Conservation (phyloP, 306 rosid genomes). For the Erythrophleum fordii region DNA sequence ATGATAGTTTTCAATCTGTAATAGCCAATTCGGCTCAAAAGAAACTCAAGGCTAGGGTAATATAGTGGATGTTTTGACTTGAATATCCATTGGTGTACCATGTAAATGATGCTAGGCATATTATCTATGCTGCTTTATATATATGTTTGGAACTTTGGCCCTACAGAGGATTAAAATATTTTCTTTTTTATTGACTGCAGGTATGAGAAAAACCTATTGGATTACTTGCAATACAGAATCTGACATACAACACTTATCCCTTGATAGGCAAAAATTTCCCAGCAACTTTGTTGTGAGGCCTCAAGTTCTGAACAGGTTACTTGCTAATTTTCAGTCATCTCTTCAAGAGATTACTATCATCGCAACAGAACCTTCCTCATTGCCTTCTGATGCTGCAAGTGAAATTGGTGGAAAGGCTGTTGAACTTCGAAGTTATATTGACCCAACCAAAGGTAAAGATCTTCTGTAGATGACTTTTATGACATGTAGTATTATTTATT, state of each 20-base stretch:
- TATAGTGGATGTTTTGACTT: neutral
- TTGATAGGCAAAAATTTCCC: slow-evolving; percentile 79
- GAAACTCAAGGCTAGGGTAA: slow-evolving; percentile 3
- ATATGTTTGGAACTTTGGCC: neutral
- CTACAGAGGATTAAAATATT: slow-evolving; percentile 3
- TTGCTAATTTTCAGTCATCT: slow-evolving; percentile 87
- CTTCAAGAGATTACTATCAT: slow-evolving; percentile 93
- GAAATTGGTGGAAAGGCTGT: slow-evolving; percentile 96
- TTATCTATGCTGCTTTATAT: neutral
- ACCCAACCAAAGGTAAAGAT: slow-evolving; percentile 87
- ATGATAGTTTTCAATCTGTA: slow-evolving; percentile 16
- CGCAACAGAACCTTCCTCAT: slow-evolving; percentile 80
- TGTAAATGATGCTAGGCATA: slow-evolving; percentile 8
- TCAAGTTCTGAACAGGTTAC: slow-evolving; percentile 85
- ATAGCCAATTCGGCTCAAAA: neutral
- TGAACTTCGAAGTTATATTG: slow-evolving; percentile 88
- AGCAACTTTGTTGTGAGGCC: slow-evolving; percentile 89
- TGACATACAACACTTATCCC: slow-evolving; percentile 83
- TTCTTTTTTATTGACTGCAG: slow-evolving; percentile 51
- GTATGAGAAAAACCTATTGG: slow-evolving; percentile 86
- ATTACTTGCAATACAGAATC: slow-evolving; percentile 91
- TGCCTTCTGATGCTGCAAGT: slow-evolving; percentile 72
- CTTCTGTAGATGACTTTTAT: slow-evolving; percentile 30
- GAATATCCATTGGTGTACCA: slow-evolving; percentile 8
- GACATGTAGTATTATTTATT: slow-evolving; percentile 29